Evolutionary conservation across 306 rosid species (phyloP).

Genomic region (Casuarina cunninghamiana): DNA sequence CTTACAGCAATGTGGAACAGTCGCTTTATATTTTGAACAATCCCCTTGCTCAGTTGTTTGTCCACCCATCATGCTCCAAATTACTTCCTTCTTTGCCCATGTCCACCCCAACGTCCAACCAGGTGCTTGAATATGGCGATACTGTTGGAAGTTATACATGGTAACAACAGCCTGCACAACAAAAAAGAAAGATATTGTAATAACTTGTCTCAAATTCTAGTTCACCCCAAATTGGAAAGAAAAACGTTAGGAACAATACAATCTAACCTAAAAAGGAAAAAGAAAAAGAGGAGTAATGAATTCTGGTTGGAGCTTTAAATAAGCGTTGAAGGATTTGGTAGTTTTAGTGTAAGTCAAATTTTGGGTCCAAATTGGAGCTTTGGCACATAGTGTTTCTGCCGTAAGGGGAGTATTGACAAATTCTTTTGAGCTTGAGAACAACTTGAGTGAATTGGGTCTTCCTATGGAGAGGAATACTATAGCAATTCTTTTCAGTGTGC

Average conservation of each 20-base stretch:
- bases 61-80: conserved; percentile 88
- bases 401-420: neutral
- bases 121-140: conserved; percentile 87
- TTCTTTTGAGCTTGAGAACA: neutral
- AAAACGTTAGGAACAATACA: no score
- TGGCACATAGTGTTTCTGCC: neutral
- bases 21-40: conserved; percentile 81
- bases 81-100: conserved; percentile 97
- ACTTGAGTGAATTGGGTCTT: no score
- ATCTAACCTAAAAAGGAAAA: no score
- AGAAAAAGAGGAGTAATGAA: neutral
- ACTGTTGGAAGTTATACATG: conserved; percentile 91
- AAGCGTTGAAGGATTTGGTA: neutral
- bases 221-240: no score
- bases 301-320: neutral
- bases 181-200: no score
- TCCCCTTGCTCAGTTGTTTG: conserved; percentile 98
- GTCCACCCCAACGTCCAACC: conserved; percentile 99
- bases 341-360: neutral
- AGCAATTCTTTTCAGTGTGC: no score
- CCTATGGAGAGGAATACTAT: no score
- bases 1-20: conserved; percentile 82
- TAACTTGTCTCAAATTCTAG: no score
- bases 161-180: conserved; percentile 82
- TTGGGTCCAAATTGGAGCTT: neutral